Conservation (phyloP, 2,329 filamentous ascomycete species). For the Lecanicillium sp. region DNA sequence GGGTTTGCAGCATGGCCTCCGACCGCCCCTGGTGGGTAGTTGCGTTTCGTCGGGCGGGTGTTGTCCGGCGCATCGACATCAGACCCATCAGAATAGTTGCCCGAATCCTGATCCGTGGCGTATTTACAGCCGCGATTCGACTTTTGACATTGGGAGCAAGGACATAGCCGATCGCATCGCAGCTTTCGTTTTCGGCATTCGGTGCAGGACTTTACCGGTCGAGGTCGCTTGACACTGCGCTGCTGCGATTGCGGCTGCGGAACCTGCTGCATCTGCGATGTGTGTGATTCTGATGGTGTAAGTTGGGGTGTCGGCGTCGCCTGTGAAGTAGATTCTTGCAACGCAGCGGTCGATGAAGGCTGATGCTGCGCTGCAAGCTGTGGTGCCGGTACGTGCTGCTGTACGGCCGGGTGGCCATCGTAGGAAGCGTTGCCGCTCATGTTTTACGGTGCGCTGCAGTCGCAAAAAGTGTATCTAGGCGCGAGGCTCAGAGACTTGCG, state of each 20-base stretch:
- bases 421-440: too few species aligned
- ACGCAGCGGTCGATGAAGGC: too few species aligned
- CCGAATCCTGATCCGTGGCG: conserved; percentile 38
- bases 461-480: too few species aligned
- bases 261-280: conserved; percentile 9
- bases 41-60: conserved; percentile 30
- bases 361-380: too few species aligned
- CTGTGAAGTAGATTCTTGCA: background rate
- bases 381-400: too few species aligned
- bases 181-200: conserved; percentile 51
- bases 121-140: conserved; percentile 48
- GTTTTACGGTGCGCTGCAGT: too few species aligned
- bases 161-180: conserved; percentile 46
- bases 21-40: conserved; percentile 20
- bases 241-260: conserved; percentile 17
- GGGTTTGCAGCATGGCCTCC: too few species aligned
- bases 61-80: conserved; percentile 28
- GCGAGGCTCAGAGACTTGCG: too few species aligned
- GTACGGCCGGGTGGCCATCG: too few species aligned
- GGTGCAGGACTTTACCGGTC: conserved; percentile 49
- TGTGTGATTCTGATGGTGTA: conserved; percentile 1
- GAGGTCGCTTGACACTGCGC: conserved; percentile 43
- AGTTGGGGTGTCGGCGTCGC: background rate
- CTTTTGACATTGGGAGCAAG: conserved; percentile 52
- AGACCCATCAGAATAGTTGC: conserved; percentile 41